These are phyloP conservation scores for Starmera caribaea DNA, from an alignment of 805 yeast species.

Conservation along the genomic window DNA sequence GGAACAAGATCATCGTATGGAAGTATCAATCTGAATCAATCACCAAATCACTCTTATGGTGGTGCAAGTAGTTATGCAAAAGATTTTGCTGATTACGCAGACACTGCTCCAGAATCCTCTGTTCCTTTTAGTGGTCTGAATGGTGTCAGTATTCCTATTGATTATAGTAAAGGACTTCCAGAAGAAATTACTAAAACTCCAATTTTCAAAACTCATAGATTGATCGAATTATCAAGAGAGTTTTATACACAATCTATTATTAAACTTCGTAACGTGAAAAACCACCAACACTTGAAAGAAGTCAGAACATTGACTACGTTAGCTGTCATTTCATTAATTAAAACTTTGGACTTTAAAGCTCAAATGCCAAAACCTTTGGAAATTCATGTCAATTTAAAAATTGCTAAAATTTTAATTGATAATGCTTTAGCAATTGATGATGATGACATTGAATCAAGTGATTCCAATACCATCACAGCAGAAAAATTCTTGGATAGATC, in stretches of 20 bases:
- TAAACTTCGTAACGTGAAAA: slow-evolving; percentile 6
- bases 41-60: no score
- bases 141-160: not conserved
- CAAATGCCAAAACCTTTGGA: slow-evolving; percentile 18
- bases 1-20: no score
- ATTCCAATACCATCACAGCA: slow-evolving; percentile 1
- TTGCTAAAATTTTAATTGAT: slow-evolving; percentile 18
- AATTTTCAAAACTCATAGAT: not conserved
- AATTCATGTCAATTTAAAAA: slow-evolving; percentile 15
- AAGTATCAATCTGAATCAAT: no score
- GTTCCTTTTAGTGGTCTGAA: not conserved
- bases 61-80: not conserved
- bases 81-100: not conserved
- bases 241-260: slow-evolving; percentile 16
- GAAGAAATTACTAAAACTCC: not conserved
- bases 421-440: not conserved
- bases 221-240: slow-evolving; percentile 10
- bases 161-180: not conserved
- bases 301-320: slow-evolving; percentile 23
- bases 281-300: slow-evolving; percentile 18
- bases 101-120: not conserved
- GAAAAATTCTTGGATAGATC: slow-evolving; percentile 7
- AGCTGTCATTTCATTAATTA: slow-evolving; percentile 16
- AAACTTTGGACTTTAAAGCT: slow-evolving; percentile 14
- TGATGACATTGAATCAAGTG: not conserved